Conservation (phyloP, 2,329 filamentous ascomycete genomes). For the Colletotrichum zoysiae region DNA sequence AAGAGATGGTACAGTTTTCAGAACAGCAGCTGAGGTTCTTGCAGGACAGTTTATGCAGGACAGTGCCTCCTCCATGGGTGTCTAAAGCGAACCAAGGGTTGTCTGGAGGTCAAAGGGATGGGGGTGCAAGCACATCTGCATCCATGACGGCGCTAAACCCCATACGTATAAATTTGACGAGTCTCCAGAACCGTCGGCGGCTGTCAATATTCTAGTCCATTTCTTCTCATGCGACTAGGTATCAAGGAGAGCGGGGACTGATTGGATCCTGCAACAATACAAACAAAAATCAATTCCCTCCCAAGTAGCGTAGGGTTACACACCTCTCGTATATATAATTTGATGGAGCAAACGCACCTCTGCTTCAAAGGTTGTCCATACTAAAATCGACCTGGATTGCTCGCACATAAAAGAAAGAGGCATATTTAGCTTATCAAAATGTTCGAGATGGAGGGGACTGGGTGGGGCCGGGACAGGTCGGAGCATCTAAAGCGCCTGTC, state of each 20-base stretch:
- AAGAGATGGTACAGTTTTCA: neutral
- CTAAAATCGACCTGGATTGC: neutral
- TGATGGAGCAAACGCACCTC: neutral
- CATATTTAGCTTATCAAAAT: neutral
- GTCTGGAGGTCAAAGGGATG: neutral
- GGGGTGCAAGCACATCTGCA: neutral
- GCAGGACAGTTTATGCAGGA: neutral
- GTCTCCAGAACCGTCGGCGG: conserved; percentile 18
- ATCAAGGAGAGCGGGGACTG: neutral
- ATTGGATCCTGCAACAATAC: neutral
- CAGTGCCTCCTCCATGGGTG: neutral
- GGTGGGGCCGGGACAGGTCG: neutral
- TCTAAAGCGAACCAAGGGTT: neutral
- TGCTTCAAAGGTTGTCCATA: neutral
- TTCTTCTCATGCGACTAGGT: conserved; percentile 5
- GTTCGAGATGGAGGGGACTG: neutral
- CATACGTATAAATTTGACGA: conserved; percentile 57
- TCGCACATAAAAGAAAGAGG: neutral
- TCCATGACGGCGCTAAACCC: conserved; percentile 50
- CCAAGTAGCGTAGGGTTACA: neutral
- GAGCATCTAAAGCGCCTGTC: neutral
- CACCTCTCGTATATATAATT: neutral
- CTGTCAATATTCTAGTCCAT: conserved; percentile 17
- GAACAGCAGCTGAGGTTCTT: neutral
- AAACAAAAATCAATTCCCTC: neutral